Evolutionary conservation across 495 filamentous ascomycete species (phyloP).

Genomic region (Penicillium coprophilum): DNA sequence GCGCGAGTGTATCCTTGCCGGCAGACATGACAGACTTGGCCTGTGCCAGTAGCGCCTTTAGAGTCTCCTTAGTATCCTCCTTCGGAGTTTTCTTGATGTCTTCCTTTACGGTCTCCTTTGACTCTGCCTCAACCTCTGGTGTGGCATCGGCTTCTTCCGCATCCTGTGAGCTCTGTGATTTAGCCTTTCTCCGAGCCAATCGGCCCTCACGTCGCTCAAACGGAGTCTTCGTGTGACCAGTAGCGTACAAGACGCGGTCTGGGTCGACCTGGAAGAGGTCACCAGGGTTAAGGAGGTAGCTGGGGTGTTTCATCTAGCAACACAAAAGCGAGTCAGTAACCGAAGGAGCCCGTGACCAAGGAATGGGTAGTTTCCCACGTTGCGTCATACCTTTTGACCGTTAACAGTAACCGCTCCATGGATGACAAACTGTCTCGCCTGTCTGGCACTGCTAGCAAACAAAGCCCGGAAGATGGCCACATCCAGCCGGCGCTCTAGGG

Average conservation of each 20-base stretch:
- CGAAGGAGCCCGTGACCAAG: no score
- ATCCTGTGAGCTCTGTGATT: slow-evolving; percentile 27
- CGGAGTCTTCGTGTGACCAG: slow-evolving; percentile 67
- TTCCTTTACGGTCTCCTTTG: slow-evolving; percentile 26
- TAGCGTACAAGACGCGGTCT: slow-evolving; percentile 82
- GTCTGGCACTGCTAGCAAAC: slow-evolving; percentile 91
- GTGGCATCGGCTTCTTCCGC: slow-evolving; percentile 27
- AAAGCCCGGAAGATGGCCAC: slow-evolving; percentile 87
- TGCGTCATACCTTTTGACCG: slow-evolving; percentile 74
- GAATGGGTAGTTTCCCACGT: background rate
- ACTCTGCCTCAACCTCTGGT: slow-evolving; percentile 22
- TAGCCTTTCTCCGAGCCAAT: slow-evolving; percentile 26
- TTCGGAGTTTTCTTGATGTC: slow-evolving; percentile 31
- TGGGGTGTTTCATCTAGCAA: slow-evolving; percentile 80
- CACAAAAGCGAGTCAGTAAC: slow-evolving; percentile 9
- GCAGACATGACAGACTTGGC: slow-evolving; percentile 54
- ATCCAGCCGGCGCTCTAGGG: slow-evolving; percentile 85
- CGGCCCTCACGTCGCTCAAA: slow-evolving; percentile 45
- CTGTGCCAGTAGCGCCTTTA: slow-evolving; percentile 52
- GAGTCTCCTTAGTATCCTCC: slow-evolving; percentile 41
- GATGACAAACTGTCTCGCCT: slow-evolving; percentile 90
- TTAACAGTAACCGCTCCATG: slow-evolving; percentile 95
- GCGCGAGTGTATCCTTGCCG: slow-evolving; percentile 50
- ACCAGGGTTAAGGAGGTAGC: slow-evolving; percentile 94
- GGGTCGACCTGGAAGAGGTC: slow-evolving; percentile 96